Conservation (phyloP, 2,329 filamentous ascomycete species). For the Colletotrichum acutatum region DNA sequence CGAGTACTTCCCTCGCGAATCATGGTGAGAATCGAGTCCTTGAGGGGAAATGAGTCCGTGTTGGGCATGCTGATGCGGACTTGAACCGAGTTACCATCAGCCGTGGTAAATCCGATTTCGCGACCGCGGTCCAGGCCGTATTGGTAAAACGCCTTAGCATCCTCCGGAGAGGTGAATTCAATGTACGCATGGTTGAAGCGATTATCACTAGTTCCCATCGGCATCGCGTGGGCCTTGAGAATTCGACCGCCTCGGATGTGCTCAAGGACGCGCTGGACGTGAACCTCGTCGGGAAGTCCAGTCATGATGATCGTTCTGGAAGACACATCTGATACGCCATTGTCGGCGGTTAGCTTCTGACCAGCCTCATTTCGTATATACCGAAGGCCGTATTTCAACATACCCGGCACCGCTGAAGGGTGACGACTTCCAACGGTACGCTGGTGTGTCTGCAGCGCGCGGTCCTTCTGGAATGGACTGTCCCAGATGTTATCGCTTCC, state of each 20-base stretch:
- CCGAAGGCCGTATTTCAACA: constrained; percentile 30
- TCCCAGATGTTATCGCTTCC: constrained; percentile 11
- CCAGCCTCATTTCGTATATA: constrained; percentile 5
- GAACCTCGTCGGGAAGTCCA: constrained; percentile 16
- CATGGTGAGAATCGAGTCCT: background rate
- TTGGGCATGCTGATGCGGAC: background rate
- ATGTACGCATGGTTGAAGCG: constrained; percentile 13
- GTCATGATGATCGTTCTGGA: constrained; percentile 32
- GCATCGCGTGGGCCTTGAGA: constrained; percentile 18
- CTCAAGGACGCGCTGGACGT: constrained; percentile 24
- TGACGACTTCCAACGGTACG: background rate
- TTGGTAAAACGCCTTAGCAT: background rate
- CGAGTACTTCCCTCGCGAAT: constrained; percentile 17
- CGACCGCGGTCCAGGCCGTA: constrained; percentile 3
- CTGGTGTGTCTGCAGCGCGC: constrained; percentile 19
- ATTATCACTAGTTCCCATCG: background rate
- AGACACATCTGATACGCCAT: constrained; percentile 9
- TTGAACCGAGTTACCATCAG: background rate
- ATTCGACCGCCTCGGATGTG: constrained; percentile 30
- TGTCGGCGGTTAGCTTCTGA: constrained; percentile 7
- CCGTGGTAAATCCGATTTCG: constrained; percentile 22
- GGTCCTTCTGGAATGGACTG: constrained; percentile 2
- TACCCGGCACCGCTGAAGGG: constrained; percentile 10
- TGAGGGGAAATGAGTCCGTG: constrained; percentile 27
- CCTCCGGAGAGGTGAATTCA: constrained; percentile 9